Percentiles rank a stretch among this genome's conserved stretches.
phyloP scores from a whole-genome alignment of 108 stramenopile species.

The Bacterosira constricta region DNA sequence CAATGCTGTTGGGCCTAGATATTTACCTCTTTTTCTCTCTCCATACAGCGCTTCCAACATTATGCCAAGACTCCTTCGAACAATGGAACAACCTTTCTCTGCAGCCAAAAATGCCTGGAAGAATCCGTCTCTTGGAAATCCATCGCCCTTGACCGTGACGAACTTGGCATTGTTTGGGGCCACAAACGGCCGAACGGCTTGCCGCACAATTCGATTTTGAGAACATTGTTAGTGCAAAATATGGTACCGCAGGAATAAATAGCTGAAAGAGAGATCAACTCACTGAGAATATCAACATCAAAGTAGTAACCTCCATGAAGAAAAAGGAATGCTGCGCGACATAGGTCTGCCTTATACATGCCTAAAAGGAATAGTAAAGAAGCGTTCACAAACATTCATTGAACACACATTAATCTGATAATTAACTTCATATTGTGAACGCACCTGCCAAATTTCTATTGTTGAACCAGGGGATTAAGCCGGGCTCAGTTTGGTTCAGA shows the following conservation, averaged over 20 bases:
- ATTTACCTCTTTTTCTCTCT: background rate
- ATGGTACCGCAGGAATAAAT: background rate
- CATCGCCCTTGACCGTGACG: constrained; percentile 30
- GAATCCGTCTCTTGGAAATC: background rate
- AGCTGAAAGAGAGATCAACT: background rate
- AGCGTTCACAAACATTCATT: background rate
- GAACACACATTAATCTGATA: background rate
- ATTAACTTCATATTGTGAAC: background rate
- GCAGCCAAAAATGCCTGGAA: constrained; percentile 34
- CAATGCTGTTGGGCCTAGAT: constrained; percentile 5
- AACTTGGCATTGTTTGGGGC: constrained; percentile 12
- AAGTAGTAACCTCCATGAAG: constrained; percentile 42
- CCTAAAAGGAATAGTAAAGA: background rate
- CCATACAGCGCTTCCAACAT: constrained; percentile 13
- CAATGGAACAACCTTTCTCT: constrained; percentile 21
- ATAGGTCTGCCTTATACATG: constrained; percentile 40
- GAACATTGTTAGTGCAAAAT: no score
- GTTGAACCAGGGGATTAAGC: constrained; percentile 14
- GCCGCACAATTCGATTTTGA: no score
- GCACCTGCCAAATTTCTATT: constrained; percentile 7
- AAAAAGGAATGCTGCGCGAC: constrained; percentile 19
- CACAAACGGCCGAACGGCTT: constrained; percentile 15
- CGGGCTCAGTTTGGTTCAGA: constrained; percentile 16
- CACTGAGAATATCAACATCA: constrained; percentile 36
- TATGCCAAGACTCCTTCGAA: constrained; percentile 7